Evolutionary conservation across 2,329 filamentous ascomycete genomes (phyloP), one percentile per base, ranked within the genome.

Genomic region (Fusarium xylarioides): DNA sequence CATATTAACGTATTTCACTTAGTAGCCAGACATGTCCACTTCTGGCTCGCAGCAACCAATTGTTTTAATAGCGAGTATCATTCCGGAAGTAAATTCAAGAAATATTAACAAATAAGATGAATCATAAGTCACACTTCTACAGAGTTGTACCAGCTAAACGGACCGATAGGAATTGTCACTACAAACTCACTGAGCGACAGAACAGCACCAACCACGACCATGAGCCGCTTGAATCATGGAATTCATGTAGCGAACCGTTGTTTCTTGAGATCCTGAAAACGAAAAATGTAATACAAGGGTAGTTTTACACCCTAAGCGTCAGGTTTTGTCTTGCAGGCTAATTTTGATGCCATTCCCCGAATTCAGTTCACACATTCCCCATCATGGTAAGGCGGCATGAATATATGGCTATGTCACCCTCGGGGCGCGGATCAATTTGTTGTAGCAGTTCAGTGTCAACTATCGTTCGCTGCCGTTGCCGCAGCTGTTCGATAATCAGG

Each of bases 401-500:
- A n/a, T n/a, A n/a, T n/a, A n/a, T n/a, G n/a, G 26, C 26, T 6
- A 28, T 28, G 7, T 2, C 4, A 4, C 15, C 19, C 11, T 5
- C 2, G 2, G 8, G 23, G 23, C 23, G 0, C 1, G 23, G 8
- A 18, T 14, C 16, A 23, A 19, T 14, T 6, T 19, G 4, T 4
- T 19, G 6, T 14, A 23, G 15, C 16, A 7, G 23, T 19, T 10
- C 5, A 7, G 35, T 30, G 11, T 64, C 23, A 69, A 14, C 12
- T 21, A 1, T 40, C 38, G 2, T n/a, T 49, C 15, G 50, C 34
- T n/a, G 11, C 5, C 4, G 18, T 19, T 23, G 16, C 32, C 12
- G 49, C 16, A 4, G 61, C 46, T 28, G 90, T 87, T 56, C 86
- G 81, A 77, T 94, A 94, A 76, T 92, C 89, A 0, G 92, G 92